A percentile compares a stretch with the other conserved stretches of the same genome.
These are phyloP conservation scores for Chalara sp. DNA, from an alignment of 2,329 filamentous ascomycete genomes.

Conservation along the genomic window DNA sequence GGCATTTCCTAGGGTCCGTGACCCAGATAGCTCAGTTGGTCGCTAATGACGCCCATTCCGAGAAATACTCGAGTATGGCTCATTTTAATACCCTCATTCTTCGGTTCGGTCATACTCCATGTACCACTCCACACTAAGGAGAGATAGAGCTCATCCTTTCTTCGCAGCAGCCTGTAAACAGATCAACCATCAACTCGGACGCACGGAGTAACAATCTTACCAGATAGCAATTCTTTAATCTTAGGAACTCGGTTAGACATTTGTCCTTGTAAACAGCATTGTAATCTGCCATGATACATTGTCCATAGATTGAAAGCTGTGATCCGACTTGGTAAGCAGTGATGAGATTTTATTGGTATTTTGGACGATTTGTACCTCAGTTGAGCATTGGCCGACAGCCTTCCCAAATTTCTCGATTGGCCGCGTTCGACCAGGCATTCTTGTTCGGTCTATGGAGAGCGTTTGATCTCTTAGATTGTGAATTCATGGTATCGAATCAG, in stretches of 20 bases:
- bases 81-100: too few relatives aligned
- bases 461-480: too few relatives aligned
- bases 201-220: conserved; percentile 42
- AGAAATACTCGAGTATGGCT: too few relatives aligned
- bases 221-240: conserved; percentile 79
- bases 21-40: too few relatives aligned
- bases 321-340: not conserved
- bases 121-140: too few relatives aligned
- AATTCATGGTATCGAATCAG: too few relatives aligned
- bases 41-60: too few relatives aligned
- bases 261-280: conserved; percentile 87
- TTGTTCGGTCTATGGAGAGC: too few relatives aligned
- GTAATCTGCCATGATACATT: conserved; percentile 86
- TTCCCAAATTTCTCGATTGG: conserved; percentile 65
- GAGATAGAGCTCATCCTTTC: conserved; percentile 30
- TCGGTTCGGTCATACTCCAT: too few relatives aligned
- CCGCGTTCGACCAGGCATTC: conserved; percentile 37
- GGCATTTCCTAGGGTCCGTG: too few relatives aligned
- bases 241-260: conserved; percentile 79
- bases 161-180: conserved; percentile 42
- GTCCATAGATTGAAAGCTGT: conserved; percentile 79
- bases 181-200: not conserved
- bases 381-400: conserved; percentile 57
- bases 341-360: not conserved
- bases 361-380: conserved; percentile 42